Conservation (phyloP, 1,284 basidiomycete species). For the Athelia psychrophila region DNA sequence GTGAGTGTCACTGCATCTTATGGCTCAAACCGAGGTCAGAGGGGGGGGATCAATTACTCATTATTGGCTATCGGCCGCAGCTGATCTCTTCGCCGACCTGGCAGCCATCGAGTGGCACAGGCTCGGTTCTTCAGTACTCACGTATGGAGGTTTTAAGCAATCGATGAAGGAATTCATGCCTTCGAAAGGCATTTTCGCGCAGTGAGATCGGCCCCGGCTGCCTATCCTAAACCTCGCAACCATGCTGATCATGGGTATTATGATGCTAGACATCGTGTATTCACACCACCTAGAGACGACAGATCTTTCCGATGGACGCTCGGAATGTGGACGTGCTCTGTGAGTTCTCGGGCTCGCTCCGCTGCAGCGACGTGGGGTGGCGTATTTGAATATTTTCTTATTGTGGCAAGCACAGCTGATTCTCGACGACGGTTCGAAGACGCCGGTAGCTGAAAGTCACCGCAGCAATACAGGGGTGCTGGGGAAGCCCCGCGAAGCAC, state of each 20-base stretch:
- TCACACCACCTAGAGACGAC: constrained; percentile 28
- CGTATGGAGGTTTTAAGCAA: constrained; percentile 19
- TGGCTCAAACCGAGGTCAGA: too few relatives aligned
- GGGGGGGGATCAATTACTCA: too few relatives aligned
- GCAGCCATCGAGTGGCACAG: constrained; percentile 27
- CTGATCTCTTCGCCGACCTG: constrained; percentile 22
- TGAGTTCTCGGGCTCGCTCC: too few relatives aligned
- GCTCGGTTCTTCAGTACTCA: constrained; percentile 22
- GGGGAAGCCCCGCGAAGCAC: constrained; percentile 16
- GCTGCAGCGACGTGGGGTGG: neutral
- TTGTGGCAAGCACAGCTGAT: constrained; percentile 15
- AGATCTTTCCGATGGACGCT: constrained; percentile 33
- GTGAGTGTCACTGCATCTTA: too few relatives aligned
- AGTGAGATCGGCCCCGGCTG: constrained; percentile 10
- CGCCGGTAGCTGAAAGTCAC: constrained; percentile 24
- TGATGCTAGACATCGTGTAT: constrained; percentile 21
- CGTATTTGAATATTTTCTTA: neutral
- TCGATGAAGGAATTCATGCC: constrained; percentile 21
- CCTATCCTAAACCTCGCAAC: too few relatives aligned
- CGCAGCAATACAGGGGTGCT: constrained; percentile 13
- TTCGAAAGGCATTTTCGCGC: neutral
- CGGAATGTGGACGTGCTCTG: constrained; percentile 16
- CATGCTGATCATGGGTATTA: neutral
- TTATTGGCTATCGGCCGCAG: too few relatives aligned
- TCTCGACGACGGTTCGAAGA: constrained; percentile 19